Evolutionary conservation across 2,329 filamentous ascomycete species (phyloP), one percentile per base, ranked within the genome.

Genomic region (Pezicula neosporulosa): DNA sequence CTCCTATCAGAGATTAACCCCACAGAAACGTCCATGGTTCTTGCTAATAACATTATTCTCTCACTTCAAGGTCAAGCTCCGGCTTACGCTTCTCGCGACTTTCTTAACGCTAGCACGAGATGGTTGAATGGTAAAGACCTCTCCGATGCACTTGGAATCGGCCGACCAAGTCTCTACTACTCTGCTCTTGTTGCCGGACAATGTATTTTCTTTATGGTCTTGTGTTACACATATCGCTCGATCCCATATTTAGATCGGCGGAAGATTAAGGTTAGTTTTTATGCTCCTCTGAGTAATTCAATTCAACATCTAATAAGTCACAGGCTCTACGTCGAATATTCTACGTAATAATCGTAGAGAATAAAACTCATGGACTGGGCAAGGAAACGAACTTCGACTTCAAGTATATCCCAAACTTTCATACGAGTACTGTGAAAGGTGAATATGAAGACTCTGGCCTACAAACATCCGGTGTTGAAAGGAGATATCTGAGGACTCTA

Each of bases 1-100:
- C 66, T 89, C 16, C 69, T 81, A 27, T 77, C 83, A 27, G 88
- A 92, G 66, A 77, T 91, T 18, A 64, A 78, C 24, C 88, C 89
- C 0, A 84, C 81, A 0, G 69, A 76, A 1, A 86, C 78, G 18
- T 85, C 81, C 0, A 76, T 76, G 43, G 73, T 85, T 6, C 74
- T 93, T 24, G 86, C 86, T 3, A 86, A 87, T 66, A 93, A 92
- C 63, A 86, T 92, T 61, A 84, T 93, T 58, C 76, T 80, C 3
- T 80, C 80, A 3, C 73, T 92, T n/a, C 77, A 85, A 59, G 74
- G 77, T 46, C 80, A 82, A 38, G 80, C 87, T 0, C 89, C 89
- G 0, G 76, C 81, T 0, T 85, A 82, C 57, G 77, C 85, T 0
- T 85, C 82, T 1, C 76, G 78, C 6, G 80, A 82, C 44, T 89